phyloP scores from a whole-genome alignment of 306 rosid genomes.

The Rosa chinensis region DNA sequence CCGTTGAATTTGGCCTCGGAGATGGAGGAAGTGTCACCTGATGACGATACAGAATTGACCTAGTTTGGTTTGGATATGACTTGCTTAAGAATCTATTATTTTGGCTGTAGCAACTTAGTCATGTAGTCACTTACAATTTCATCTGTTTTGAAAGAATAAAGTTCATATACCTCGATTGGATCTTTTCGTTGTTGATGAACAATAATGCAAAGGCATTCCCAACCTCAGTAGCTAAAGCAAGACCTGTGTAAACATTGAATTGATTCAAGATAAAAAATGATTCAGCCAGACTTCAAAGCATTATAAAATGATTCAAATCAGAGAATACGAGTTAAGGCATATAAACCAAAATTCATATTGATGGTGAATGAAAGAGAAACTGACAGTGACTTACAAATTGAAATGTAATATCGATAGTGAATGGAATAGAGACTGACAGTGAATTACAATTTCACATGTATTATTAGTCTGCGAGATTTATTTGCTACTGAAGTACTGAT shows the following conservation, averaged over 20 bases:
- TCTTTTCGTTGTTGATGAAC: background rate
- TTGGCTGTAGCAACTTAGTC: background rate
- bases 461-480: too few species aligned
- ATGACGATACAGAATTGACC: background rate
- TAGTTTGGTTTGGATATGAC: background rate
- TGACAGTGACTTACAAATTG: too few species aligned
- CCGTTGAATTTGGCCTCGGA: constrained; percentile 18
- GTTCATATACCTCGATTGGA: background rate
- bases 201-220: background rate
- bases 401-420: too few species aligned
- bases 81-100: background rate
- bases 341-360: too few species aligned
- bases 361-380: too few species aligned
- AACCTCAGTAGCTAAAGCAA: background rate
- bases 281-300: background rate
- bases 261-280: background rate
- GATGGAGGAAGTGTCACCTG: constrained; percentile 22
- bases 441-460: too few species aligned
- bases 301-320: background rate
- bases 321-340: too few species aligned
- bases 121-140: background rate
- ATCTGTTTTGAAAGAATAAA: background rate
- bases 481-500: background rate
- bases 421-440: too few species aligned
- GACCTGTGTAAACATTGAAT: background rate